Percentiles rank a stretch among this genome's conserved stretches.
Evolutionary conservation across 305 asterid species (phyloP).

Genomic region (Fraxinus ornus): DNA sequence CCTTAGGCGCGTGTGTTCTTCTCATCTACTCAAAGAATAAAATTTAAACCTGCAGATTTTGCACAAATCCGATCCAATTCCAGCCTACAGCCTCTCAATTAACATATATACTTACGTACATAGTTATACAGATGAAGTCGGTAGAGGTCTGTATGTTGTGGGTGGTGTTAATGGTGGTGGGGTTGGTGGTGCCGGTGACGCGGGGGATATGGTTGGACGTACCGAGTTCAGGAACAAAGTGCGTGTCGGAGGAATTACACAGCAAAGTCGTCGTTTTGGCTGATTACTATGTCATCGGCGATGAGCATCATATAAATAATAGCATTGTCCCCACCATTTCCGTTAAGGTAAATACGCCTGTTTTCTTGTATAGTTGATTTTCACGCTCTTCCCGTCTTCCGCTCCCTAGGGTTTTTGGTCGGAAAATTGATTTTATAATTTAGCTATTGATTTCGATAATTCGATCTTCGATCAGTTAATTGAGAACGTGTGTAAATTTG

Average conservation of each 20-base stretch:
- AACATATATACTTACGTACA: neutral
- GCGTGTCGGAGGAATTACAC: constrained; percentile 65
- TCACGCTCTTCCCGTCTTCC: neutral
- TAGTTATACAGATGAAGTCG: constrained; percentile 20
- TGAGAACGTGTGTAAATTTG: neutral
- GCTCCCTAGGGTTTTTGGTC: neutral
- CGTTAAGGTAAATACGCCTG: constrained; percentile 45
- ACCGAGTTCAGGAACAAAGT: constrained; percentile 62
- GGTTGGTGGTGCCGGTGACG: constrained; percentile 41
- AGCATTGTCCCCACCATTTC: constrained; percentile 50
- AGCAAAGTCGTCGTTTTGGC: constrained; percentile 61
- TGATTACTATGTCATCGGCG: constrained; percentile 58
- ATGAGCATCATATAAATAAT: constrained; percentile 35
- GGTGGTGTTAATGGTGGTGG: constrained; percentile 26
- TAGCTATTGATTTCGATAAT: neutral
- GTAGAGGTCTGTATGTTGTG: constrained; percentile 25
- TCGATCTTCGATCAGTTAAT: neutral
- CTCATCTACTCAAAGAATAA: neutral
- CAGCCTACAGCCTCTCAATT: neutral
- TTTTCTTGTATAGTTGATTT: neutral
- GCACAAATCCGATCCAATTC: neutral
- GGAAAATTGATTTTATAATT: neutral
- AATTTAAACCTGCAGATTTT: neutral
- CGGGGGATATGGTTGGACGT: constrained; percentile 66
- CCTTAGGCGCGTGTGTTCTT: constrained; percentile 26